These are phyloP conservation scores for Anacardium occidentale DNA, from an alignment of 345 rosid species.

Conservation along the genomic window DNA sequence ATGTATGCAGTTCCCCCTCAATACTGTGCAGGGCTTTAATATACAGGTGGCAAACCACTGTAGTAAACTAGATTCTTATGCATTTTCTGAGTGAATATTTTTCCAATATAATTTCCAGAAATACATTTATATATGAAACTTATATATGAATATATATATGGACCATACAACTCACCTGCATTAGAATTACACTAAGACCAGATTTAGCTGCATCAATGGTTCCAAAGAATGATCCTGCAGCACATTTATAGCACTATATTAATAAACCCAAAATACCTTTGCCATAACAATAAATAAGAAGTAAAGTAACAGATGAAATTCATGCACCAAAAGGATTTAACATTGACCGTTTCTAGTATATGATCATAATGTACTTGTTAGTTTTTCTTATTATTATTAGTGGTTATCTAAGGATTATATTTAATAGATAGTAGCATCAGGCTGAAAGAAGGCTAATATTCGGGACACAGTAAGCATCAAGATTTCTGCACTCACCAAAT, in stretches of 20 bases:
- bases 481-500: conserved; percentile 58
- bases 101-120: neutral
- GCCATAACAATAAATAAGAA: conserved; percentile 1
- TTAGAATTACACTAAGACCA: conserved; percentile 65
- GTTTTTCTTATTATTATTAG: neutral
- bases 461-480: neutral
- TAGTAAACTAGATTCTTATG: neutral
- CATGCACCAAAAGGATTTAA: neutral
- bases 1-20: neutral
- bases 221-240: conserved; percentile 84
- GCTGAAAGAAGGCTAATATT: neutral
- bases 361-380: neutral
- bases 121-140: neutral
- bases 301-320: neutral
- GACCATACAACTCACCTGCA: conserved; percentile 57
- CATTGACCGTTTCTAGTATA: neutral
- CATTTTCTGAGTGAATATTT: neutral
- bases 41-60: neutral
- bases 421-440: neutral
- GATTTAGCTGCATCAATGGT: conserved; percentile 66
- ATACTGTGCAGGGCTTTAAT: neutral
- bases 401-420: neutral
- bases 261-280: conserved; percentile 16
- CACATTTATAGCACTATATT: conserved; percentile 15
- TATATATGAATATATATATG: neutral